phyloP scores from a whole-genome alignment of 768 basidiomycete species.

The Collybia nuda region DNA sequence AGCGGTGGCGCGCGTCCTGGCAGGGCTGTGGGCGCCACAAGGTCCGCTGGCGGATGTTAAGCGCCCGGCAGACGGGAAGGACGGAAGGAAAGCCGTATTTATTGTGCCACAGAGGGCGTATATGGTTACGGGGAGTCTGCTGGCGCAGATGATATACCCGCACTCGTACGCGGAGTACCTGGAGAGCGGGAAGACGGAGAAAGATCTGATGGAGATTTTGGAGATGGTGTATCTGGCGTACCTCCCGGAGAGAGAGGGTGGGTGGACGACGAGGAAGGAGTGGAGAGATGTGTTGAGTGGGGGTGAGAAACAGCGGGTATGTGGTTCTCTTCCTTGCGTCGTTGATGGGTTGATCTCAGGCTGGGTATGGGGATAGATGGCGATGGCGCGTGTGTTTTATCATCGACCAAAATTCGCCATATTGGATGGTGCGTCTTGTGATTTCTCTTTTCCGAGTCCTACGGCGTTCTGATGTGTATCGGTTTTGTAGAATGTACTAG shows the following conservation, averaged over 20 bases:
- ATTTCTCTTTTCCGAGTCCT: not conserved
- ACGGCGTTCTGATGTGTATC: not conserved
- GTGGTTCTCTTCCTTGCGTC: conserved; percentile 15
- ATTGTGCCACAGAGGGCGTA: conserved; percentile 93
- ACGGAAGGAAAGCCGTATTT: conserved; percentile 59
- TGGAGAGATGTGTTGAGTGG: conserved; percentile 97
- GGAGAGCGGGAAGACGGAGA: conserved; percentile 56
- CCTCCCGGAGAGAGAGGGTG: conserved; percentile 84
- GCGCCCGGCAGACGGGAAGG: conserved; percentile 29
- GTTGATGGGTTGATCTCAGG: conserved; percentile 2
- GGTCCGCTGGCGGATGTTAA: conserved; percentile 30
- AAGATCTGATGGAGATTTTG: conserved; percentile 75
- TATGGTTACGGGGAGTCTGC: conserved; percentile 81
- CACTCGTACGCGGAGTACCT: conserved; percentile 77
- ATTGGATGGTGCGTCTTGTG: conserved; percentile 68
- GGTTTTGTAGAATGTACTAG: conserved; percentile 78
- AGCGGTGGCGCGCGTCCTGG: conserved; percentile 83
- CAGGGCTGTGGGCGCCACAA: conserved; percentile 81
- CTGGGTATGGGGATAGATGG: conserved; percentile 56
- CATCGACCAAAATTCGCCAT: conserved; percentile 82
- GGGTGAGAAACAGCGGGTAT: conserved; percentile 91
- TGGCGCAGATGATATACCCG: conserved; percentile 95
- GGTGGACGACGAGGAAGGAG: conserved; percentile 87
- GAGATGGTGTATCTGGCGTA: conserved; percentile 84
- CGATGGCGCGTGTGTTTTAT: conserved; percentile 90